Base-by-base conservation (phyloP, 768 basidiomycete genomes). In the Pisolithus albus region DNA sequence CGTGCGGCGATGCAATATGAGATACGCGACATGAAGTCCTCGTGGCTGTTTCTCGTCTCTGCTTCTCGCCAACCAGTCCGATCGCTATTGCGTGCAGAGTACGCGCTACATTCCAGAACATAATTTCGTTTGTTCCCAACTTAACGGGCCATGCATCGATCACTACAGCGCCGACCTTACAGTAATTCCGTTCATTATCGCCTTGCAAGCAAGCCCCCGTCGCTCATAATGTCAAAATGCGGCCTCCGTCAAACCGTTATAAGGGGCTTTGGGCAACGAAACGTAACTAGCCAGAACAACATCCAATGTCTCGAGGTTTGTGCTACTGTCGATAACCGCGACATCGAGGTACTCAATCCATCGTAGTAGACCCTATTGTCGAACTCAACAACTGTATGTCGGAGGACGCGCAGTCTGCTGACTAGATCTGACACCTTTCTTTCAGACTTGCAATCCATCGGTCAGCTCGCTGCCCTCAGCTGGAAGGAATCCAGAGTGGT, bases 401-500 rank as follows among this genome's bases (percentile, higher is more conserved):
- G 41, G 47, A 32, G 19, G 39, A 7, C 21, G 26, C 46, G 46
- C 15, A 34, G n/a, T 5, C 46, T 40, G 44, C 13, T 43, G 19
- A 23, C 21, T 5, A 47, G 30, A 26, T 13, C 41, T 47, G 23
- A 50, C 50, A 0, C 16, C 50, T 49, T 19, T 28, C 38, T 26
- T 49, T 7, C 45, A 85, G 84, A 81, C 64, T 70, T 87, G 23
- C 82, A 84, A 61, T 66, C 64, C n/a, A 66, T 62, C 38, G 68
- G 70, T 13, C 66, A 67, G 32, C 60, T 71, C 34, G 51, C 75
- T 16, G 59, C 76, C 26, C 71, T 86, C 26, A 80, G 74, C 57
- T 87, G 83, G 82, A 60, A 70, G 19, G 80, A 83, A 43, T 70
- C 67, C 0, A 61, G 5, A 64, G 63, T 9, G 83, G 82, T 0